phyloP scores from a whole-genome alignment of 2,329 filamentous ascomycete genomes.

The Beauveria asiatica region DNA sequence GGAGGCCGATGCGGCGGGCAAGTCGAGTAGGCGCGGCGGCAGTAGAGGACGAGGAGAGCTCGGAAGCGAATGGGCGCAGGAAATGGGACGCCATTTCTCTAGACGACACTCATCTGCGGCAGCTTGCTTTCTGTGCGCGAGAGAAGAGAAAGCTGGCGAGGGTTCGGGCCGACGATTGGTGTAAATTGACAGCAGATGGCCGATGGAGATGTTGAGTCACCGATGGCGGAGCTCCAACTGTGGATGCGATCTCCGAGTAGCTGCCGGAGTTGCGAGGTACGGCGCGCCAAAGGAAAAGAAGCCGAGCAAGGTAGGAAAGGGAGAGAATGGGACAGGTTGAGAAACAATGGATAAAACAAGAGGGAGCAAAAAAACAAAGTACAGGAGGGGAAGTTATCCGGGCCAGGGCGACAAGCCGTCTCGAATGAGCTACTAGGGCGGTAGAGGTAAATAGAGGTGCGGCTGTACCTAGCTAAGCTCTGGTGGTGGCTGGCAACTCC shows the following conservation, averaged over 20 bases:
- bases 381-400: slow-evolving; percentile 2
- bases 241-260: slow-evolving; percentile 6
- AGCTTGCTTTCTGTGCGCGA: background rate
- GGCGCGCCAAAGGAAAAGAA: background rate
- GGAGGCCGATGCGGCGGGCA: slow-evolving; percentile 17
- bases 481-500: background rate
- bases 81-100: slow-evolving; percentile 26
- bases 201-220: slow-evolving; percentile 5
- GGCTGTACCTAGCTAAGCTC: too few relatives aligned
- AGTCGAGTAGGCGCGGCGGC: slow-evolving; percentile 16
- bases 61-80: slow-evolving; percentile 25
- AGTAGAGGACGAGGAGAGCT: slow-evolving; percentile 20
- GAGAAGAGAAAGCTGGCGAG: background rate
- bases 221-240: slow-evolving; percentile 4
- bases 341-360: background rate
- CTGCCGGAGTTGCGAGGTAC: slow-evolving; percentile 1
- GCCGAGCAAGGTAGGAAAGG: background rate
- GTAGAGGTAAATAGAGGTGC: background rate
- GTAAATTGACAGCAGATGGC: background rate
- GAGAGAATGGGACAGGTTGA: background rate
- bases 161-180: background rate
- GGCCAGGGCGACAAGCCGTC: background rate
- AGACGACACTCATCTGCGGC: slow-evolving; percentile 22
- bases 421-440: background rate
- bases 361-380: background rate